Evolutionary conservation across 2,329 filamentous ascomycete species (phyloP).

Genomic region (Neofusicoccum cordaticola): DNA sequence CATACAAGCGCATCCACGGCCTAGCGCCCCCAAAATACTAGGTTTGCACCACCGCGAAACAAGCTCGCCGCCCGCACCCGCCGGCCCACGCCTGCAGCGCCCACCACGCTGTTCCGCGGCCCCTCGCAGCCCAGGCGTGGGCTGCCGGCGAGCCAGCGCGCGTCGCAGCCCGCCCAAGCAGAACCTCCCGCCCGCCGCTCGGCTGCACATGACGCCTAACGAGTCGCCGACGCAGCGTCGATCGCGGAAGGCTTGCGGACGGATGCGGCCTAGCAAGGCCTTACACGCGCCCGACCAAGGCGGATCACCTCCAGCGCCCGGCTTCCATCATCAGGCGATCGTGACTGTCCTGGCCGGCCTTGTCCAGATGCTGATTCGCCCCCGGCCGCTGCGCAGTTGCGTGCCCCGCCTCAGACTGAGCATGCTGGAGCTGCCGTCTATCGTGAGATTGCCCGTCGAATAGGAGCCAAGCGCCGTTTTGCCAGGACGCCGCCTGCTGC

Average conservation of each 20-base stretch:
- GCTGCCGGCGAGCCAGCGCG: no score
- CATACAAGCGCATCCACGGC: conserved; percentile 4
- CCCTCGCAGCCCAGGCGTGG: not conserved
- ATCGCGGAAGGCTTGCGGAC: conserved; percentile 16
- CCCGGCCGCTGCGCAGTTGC: not conserved
- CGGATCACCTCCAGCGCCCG: conserved; percentile 13
- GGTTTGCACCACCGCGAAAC: conserved; percentile 13
- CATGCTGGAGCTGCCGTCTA: conserved; percentile 1
- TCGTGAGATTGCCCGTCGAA: conserved; percentile 13
- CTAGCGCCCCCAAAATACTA: conserved; percentile 7
- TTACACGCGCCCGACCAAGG: not conserved
- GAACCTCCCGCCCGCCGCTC: conserved; percentile 1
- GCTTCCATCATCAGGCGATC: conserved; percentile 4
- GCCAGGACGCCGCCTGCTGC: conserved; percentile 13
- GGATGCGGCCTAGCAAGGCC: conserved; percentile 8
- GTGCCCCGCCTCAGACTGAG: not conserved
- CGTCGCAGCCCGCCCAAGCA: not conserved
- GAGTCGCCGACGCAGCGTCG: conserved; percentile 11
- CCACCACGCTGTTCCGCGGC: not conserved
- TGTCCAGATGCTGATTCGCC: no score
- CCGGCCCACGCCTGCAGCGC: conserved; percentile 6
- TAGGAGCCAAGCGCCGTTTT: conserved; percentile 6
- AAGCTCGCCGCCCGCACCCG: conserved; percentile 12
- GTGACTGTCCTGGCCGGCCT: not conserved
- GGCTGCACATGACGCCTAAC: conserved; percentile 11